Base-by-base conservation (phyloP, 73 alveolate genomes). In the Breviolum minutum region DNA sequence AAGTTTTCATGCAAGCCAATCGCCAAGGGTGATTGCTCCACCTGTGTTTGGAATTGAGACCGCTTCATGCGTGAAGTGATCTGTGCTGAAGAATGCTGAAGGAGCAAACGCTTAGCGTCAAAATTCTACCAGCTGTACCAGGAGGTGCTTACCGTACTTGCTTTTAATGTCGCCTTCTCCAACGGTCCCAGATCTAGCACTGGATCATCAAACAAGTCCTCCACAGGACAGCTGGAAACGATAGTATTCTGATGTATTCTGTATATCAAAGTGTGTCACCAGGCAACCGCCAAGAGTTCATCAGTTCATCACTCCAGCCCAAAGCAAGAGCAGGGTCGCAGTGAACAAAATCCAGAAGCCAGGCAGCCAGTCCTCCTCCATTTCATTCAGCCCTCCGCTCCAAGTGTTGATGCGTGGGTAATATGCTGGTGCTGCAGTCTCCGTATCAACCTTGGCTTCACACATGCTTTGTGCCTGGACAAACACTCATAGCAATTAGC, bases 301-400 rank as follows among this genome's bases (percentile, higher is more conserved):
- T 2, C 24, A 22, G 24, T 17, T 14, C 17, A 68, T 17, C 77
- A 68, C 17, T 14, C n/a, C 77, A 68, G 24, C 77, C 77, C n/a
- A 68, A 14, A 68, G 24, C 77, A 14, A 68, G 24, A 68, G 77
- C 17, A 68, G 24, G 17, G 54, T 40, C 54, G 54, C 54, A 40
- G 54, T 40, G 54, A 22, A 79, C 0, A 29, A 10, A 24, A 77
- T 77, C 90, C 7, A 81, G 71, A 54, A 54, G 40, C 71, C 90
- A 12, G 66, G 71, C 8, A 54, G 40, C 71, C 90, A 12, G 66
- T 14, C 96, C 96, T 91, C 97, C 88, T 91, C 97, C 89, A 91
- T 71, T 91, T 91, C 97, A 76, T 91, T 91, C 88, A 91, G 26
- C 13, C 97, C 97, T 11, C 97, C 97, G 89, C 97, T 91, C 97